Percentiles rank a stretch among this genome's conserved stretches.
Conservation (phyloP, 495 filamentous ascomycete genomes). For the Xylona heveae region DNA sequence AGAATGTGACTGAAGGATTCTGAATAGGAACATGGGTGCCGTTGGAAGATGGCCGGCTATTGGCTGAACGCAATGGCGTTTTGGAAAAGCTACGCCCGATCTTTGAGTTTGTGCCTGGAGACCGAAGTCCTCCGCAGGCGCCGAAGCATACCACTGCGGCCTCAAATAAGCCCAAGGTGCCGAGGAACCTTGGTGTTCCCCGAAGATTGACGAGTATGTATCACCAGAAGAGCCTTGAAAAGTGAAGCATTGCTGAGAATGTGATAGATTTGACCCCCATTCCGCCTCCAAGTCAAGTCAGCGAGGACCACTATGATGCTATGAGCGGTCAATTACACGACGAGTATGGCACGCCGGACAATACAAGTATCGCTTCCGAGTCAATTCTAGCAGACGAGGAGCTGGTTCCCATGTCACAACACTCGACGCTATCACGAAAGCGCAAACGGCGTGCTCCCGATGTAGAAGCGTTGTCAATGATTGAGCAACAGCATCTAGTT, state of each 20-base stretch:
- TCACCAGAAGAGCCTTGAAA: constrained; percentile 12
- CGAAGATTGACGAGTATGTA: constrained; percentile 3
- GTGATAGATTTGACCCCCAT: constrained; percentile 13
- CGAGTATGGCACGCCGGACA: constrained; percentile 55
- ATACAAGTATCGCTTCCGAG: constrained; percentile 54
- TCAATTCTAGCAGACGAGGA: constrained; percentile 72
- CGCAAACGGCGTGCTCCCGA: constrained; percentile 47
- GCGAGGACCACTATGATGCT: constrained; percentile 33
- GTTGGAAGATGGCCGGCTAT: constrained; percentile 51
- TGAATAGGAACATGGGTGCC: constrained; percentile 82
- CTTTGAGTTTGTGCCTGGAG: constrained; percentile 72
- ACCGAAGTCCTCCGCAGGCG: constrained; percentile 75
- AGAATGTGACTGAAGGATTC: constrained; percentile 3
- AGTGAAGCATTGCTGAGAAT: constrained; percentile 7
- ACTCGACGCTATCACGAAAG: constrained; percentile 48
- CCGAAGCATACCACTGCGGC: constrained; percentile 68
- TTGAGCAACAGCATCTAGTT: constrained; percentile 63
- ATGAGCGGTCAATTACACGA: constrained; percentile 39
- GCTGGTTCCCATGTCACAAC: constrained; percentile 42
- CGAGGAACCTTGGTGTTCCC: constrained; percentile 18
- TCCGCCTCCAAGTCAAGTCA: constrained; percentile 21
- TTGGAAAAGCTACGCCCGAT: constrained; percentile 64
- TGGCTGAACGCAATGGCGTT: constrained; percentile 71
- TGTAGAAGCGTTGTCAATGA: constrained; percentile 33
- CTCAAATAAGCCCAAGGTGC: constrained; percentile 43